Evolutionary conservation across 768 basidiomycete genomes (phyloP), one percentile per base, ranked within the genome.

Genomic region (Panus rudis): DNA sequence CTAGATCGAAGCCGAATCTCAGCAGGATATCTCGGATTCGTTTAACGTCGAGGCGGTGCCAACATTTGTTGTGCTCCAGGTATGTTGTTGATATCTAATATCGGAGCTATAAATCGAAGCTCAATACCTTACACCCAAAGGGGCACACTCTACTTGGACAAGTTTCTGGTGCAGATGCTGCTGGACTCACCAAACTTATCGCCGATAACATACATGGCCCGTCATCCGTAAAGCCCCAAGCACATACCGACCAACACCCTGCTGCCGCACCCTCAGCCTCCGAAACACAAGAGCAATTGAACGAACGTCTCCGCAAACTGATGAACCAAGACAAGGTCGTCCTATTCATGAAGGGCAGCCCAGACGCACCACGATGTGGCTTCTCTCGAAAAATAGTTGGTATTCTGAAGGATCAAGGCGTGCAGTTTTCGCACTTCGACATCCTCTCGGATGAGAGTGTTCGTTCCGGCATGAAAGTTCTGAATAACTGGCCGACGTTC

Each of bases 41-140:
- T 98, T 98, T 56, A 84, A 90, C 6, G 78, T 99, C 47, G 81
- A 92, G 52, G 78, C 85, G 16, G 96, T 98, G 10, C 96, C 96
- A 0, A 66, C 81, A 0, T 84, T 92, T 55, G 59, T 97, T 38
- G 63, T 99, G 42, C 76, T 99, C 16, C 71, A 80, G 50, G 94
- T 93, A 49, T 35, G 77, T 51, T 31, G 6, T 5, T 28, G 23
- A 42, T 24, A 22, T 24, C 35, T 34, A 23, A n/a, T 32, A 11
- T 32, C 26, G n/a, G 34, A 22, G 31, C 12, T 27, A 37, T 43
- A 25, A 20, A n/a, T 13, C 13, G 24, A 19, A 22, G 8, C 37
- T 37, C 33, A 49, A 30, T 42, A 10, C 28, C 28, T 16, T 30
- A 27, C 34, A 16, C 16, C 40, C 25, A 17, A 58, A 96, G 92